These are phyloP conservation scores for Mychonastes homosphaera DNA, from an alignment of 139 green algal species.

Conservation along the genomic window DNA sequence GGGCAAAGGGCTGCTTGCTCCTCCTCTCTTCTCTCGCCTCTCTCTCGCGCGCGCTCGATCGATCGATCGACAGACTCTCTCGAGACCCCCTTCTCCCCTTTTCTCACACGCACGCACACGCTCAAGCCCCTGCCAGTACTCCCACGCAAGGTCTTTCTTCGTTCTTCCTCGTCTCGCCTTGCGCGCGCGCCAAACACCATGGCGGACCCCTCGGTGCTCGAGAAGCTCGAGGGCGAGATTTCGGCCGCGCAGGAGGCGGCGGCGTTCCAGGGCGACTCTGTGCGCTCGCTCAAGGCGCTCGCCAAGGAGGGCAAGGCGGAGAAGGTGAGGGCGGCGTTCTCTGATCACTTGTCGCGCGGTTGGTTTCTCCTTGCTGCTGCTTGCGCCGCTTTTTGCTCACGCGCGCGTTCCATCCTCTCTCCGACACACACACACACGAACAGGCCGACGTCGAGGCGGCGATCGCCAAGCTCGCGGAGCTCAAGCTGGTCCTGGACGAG, in stretches of 20 bases:
- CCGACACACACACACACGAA: too few relatives aligned
- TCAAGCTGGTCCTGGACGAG: slow-evolving; percentile 68
- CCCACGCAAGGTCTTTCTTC: too few relatives aligned
- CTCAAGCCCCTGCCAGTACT: too few relatives aligned
- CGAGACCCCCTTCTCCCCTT: background rate
- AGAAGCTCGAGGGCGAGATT: slow-evolving; percentile 31
- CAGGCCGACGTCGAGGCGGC: slow-evolving; percentile 70
- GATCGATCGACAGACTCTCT: too few relatives aligned
- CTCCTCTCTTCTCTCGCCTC: too few relatives aligned
- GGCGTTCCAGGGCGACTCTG: slow-evolving; percentile 71
- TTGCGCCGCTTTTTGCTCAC: too few relatives aligned
- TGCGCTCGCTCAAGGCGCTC: slow-evolving; percentile 79
- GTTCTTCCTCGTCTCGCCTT: background rate
- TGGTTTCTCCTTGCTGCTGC: too few relatives aligned
- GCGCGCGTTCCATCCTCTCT: too few relatives aligned
- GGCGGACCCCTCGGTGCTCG: background rate
- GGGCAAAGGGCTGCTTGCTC: too few relatives aligned
- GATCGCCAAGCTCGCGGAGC: slow-evolving; percentile 72
- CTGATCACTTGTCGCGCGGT: too few relatives aligned
- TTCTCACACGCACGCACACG: too few relatives aligned
- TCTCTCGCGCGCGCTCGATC: too few relatives aligned
- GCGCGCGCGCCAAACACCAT: background rate
- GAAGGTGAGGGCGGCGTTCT: slow-evolving; percentile 34
- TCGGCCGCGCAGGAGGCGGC: slow-evolving; percentile 52
- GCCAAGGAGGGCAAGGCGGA: slow-evolving; percentile 68